Evolutionary conservation across 2,329 filamentous ascomycete species (phyloP).

Genomic region (Lecanicillium sp.): DNA sequence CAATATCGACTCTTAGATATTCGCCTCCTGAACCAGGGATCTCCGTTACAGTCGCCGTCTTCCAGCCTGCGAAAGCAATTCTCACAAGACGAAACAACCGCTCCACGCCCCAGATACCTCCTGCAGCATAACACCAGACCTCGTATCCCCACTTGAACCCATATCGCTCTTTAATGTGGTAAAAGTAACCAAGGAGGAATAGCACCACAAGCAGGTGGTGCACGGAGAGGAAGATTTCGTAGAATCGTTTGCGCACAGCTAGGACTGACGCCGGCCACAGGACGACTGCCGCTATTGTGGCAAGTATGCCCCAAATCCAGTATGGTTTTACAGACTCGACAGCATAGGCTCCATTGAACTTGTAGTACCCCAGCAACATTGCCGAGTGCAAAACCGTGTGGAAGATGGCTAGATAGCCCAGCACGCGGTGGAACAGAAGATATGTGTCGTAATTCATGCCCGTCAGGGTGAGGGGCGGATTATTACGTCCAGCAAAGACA

Average conservation of each 20-base stretch:
- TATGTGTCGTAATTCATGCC: slow-evolving; percentile 29
- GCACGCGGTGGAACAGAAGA: slow-evolving; percentile 28
- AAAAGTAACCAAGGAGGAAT: slow-evolving; percentile 25
- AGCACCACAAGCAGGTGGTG: slow-evolving; percentile 24
- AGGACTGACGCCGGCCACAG: slow-evolving; percentile 20
- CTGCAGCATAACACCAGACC: slow-evolving; percentile 25
- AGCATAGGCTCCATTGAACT: slow-evolving; percentile 14
- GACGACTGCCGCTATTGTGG: slow-evolving; percentile 17
- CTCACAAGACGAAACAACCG: slow-evolving; percentile 18
- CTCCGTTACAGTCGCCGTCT: slow-evolving; percentile 15
- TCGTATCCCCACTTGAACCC: slow-evolving; percentile 28
- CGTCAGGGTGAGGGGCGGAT: slow-evolving; percentile 25
- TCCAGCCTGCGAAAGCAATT: slow-evolving; percentile 14
- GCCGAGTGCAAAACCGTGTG: slow-evolving; percentile 55
- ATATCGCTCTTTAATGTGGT: slow-evolving; percentile 27
- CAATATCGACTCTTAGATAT: slow-evolving; percentile 23
- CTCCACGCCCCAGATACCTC: slow-evolving; percentile 23
- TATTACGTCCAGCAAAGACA: slow-evolving; percentile 27
- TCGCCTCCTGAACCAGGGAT: slow-evolving; percentile 19
- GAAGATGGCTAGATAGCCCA: slow-evolving; percentile 65
- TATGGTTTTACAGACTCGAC: slow-evolving; percentile 18
- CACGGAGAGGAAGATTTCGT: slow-evolving; percentile 25
- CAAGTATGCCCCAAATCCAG: slow-evolving; percentile 27
- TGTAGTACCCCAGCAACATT: slow-evolving; percentile 21
- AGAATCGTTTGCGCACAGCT: slow-evolving; percentile 19